Base-by-base conservation (phyloP, 2,329 filamentous ascomycete genomes). In the Fusarium sambucinum region DNA sequence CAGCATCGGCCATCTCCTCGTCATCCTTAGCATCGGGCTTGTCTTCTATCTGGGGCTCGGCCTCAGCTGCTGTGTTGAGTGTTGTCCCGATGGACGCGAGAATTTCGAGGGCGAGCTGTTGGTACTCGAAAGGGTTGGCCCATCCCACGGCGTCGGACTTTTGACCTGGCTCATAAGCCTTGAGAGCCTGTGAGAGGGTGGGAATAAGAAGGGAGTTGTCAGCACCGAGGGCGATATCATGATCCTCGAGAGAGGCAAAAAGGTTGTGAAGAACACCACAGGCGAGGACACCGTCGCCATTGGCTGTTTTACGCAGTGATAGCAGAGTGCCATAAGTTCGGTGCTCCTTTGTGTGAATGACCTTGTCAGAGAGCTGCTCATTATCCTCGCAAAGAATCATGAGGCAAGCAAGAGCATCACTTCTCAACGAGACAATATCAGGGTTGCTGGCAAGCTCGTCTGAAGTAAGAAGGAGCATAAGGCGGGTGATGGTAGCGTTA, bases 251-350 rank as follows among this genome's bases (percentile, higher is more conserved):
- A 5, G 82, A 79, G 9, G 83, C 77, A 73, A 88, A 90, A 35
- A 90, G 77, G 65, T 90, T 90, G 75, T 91, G 89, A 14, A 91
- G 80, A 23, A 89, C 81, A 16, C 86, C 86, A 51, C 87, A 90
- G 10, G 87, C 83, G 11, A 89, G 77, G 33, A 89, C 83, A 2
- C 84, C 84, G 58, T 82, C 83, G 19, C 83, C 77, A 30, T 79
- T 84, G 33, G 78, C 79, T n/a, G 80, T 76, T 21, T 83, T 80
- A 61, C 83, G 84, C 45, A 89, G 77, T 21, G 80, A 74, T 30
- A 83, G 73, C 29, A 91, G 79, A 6, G 80, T 76, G 17, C 84
- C 81, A 62, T 88, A 85, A 72, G 82, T 84, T 23, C 77, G 78
- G 21, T 79, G 78, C 52, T 80, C 77, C 44, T 80, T 79, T 59